Evolutionary conservation across 225 moss, liverwort and hornwort genomes (phyloP), one percentile per base, ranked within the genome.

Genomic region (Pseudisothecium myosuroides): DNA sequence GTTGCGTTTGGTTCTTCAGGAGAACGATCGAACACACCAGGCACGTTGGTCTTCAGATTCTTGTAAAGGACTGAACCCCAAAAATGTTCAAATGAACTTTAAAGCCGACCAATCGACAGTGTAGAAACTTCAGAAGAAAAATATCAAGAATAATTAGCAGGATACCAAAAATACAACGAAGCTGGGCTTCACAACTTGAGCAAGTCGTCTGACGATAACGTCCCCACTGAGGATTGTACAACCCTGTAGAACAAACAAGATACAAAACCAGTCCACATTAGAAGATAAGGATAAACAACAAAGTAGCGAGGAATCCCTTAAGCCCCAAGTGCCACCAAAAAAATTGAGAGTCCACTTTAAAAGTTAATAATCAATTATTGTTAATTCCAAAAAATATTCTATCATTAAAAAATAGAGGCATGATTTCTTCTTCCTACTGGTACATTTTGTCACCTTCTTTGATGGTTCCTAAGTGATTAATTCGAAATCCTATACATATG

Each of bases 141-240:
- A 12, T 62, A 84, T 73, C 45, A 32, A 90, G 41, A 90, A 75
- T n/a, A 87, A n/a, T 45, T 31, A 64, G 86, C 88, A 96, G 95
- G 96, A 97, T 98, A 98, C 98, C 72, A 98, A 93, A 91, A 98
- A 98, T n/a, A 98, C 97, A 67, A 98, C 98, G 90, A 93, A 98
- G 86, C 90, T 93, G 92, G 98, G 98, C 91, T 89, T 94, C 88
- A 98, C 91, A 87, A 89, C 90, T 84, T 93, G 89, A 50, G 97
- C 98, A 78, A 98, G 93, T 85, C 94, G 94, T 86, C 98, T 95
- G 69, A 96, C 95, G 79, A 98, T 89, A 26, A 96, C 93, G 91
- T 98, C 98, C 61, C 98, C 98, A 89, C 97, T 98, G 78, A 98
- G 93, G 58, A 97, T 97, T 65, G 94, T 94, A 87, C 97, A 97